Evolutionary conservation across 2,329 filamentous ascomycete genomes (phyloP), one percentile per base, ranked within the genome.

Genomic region (Diaporthe citrichinensis): DNA sequence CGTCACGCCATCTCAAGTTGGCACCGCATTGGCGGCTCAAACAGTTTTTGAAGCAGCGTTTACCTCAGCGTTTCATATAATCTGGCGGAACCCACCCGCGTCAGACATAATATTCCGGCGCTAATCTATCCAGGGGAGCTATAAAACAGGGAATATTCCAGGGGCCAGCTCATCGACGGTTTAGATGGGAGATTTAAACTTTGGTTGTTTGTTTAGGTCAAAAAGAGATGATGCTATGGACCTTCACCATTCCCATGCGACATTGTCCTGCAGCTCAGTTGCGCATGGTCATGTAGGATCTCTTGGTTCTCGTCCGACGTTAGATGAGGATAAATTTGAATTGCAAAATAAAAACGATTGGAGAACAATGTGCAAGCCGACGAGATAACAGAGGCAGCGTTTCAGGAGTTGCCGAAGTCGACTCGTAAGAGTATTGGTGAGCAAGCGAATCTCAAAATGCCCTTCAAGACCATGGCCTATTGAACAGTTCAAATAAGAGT

Each of bases 21-120:
- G 65, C 34, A 53, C 34, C 4, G 31, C 46, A 36, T 9, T 39
- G 46, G 31, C 65, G n/a, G 46, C 65, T 68, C 65, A 68, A 68
- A 68, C 65, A 53, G 46, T 23, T 39, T 53, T 68, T 53, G 65
- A 68, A 53, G 65, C 65, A 68, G 31, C 46, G 46, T 68, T 53
- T 34, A 53, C 65, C 65, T 53, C 65, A 68, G 34, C 65, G 65
- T 68, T 68, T 68, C 65, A 68, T 12, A 36, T 36, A 25, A 4
- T 39, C 6, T 4, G 65, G 31, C n/a, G n/a, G 65, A 68, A 53
- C 44, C 62, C 62, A 68, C 65, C 31, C 65, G 39, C 46, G 23
- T 23, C 65, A 25, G 31, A 68, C 65, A 39, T 12, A 12, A 36
- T 14, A 53, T 53, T 14, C 65, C 65, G 34, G 65, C 31, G 34